Percentiles rank a stretch among this genome's conserved stretches.
phyloP scores from a whole-genome alignment of 345 rosid genomes.

The Erodium maritimum region DNA sequence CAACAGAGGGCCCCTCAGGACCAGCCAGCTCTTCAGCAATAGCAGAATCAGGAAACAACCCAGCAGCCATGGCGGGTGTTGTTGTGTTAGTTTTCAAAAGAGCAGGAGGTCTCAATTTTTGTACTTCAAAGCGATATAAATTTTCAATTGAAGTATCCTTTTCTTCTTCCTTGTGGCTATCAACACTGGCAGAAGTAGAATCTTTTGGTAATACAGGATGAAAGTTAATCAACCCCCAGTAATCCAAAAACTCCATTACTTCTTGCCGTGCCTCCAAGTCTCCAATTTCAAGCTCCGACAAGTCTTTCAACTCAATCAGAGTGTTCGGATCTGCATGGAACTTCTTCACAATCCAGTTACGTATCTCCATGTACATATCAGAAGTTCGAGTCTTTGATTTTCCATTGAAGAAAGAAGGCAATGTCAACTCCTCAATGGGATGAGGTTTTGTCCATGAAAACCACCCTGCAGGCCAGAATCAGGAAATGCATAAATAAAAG shows the following conservation, averaged over 20 bases:
- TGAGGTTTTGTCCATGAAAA: slow-evolving; percentile 87
- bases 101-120: slow-evolving; percentile 35
- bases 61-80: slow-evolving; percentile 41
- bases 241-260: slow-evolving; percentile 89
- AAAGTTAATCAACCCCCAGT: slow-evolving; percentile 97
- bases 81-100: slow-evolving; percentile 37
- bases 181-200: slow-evolving; percentile 22
- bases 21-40: slow-evolving; percentile 59
- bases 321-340: slow-evolving; percentile 61
- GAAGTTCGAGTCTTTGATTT: slow-evolving; percentile 52
- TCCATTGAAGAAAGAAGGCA: slow-evolving; percentile 81
- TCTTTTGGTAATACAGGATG: slow-evolving; percentile 65
- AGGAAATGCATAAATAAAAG: slow-evolving; percentile 3
- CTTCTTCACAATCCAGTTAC: slow-evolving; percentile 73
- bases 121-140: slow-evolving; percentile 56
- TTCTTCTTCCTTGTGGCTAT: slow-evolving; percentile 22
- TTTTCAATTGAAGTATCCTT: slow-evolving; percentile 53
- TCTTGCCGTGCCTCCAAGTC: slow-evolving; percentile 73
- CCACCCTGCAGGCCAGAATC: slow-evolving; percentile 53
- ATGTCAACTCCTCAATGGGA: slow-evolving; percentile 62
- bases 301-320: slow-evolving; percentile 56
- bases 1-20: slow-evolving; percentile 83
- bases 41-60: slow-evolving; percentile 64
- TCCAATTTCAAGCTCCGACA: slow-evolving; percentile 67
- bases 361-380: slow-evolving; percentile 67